Evolutionary conservation across 495 filamentous ascomycete genomes (phyloP).

Genomic region (Lineolata rhizophorae): DNA sequence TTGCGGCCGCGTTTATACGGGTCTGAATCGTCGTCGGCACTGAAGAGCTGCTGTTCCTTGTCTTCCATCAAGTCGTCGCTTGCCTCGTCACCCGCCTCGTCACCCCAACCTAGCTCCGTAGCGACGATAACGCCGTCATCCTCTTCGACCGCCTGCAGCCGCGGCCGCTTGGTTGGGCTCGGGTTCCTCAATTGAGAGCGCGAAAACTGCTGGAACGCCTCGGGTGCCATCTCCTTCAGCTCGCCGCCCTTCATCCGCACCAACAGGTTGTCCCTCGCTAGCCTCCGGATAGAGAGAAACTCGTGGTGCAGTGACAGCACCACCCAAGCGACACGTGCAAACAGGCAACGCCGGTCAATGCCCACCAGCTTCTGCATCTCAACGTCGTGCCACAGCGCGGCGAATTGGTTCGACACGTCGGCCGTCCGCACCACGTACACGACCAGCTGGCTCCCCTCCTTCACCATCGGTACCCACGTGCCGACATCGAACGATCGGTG

Average conservation of each 20-base stretch:
- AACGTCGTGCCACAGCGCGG: slow-evolving; percentile 4
- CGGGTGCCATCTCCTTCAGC: slow-evolving; percentile 4
- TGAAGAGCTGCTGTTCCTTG: background rate
- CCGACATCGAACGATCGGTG: slow-evolving; percentile 4
- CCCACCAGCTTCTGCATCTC: slow-evolving; percentile 5
- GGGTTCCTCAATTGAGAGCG: slow-evolving; percentile 2
- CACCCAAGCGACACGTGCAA: slow-evolving; percentile 4
- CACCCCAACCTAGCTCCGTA: slow-evolving; percentile 2
- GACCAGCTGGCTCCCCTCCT: slow-evolving; percentile 1
- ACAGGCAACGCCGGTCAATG: slow-evolving; percentile 5
- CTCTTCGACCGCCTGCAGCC: slow-evolving; percentile 3
- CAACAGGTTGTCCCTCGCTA: slow-evolving; percentile 5
- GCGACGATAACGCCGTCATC: slow-evolving; percentile 3
- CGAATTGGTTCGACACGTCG: slow-evolving; percentile 4
- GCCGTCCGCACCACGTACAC: slow-evolving; percentile 4
- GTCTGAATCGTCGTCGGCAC: slow-evolving; percentile 1
- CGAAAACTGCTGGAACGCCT: slow-evolving; percentile 3
- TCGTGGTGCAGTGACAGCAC: slow-evolving; percentile 3
- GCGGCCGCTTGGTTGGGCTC: slow-evolving; percentile 3
- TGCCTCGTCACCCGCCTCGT: slow-evolving; percentile 3
- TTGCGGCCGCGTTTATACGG: slow-evolving; percentile 2
- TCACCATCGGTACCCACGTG: slow-evolving; percentile 3
- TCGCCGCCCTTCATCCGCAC: slow-evolving; percentile 4
- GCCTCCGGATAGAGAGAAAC: slow-evolving; percentile 4
- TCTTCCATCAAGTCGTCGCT: slow-evolving; percentile 1